Evolutionary conservation across 2,329 filamentous ascomycete genomes (phyloP), one percentile per base, ranked within the genome.

Genomic region (Aspergillus pseudotamarii): DNA sequence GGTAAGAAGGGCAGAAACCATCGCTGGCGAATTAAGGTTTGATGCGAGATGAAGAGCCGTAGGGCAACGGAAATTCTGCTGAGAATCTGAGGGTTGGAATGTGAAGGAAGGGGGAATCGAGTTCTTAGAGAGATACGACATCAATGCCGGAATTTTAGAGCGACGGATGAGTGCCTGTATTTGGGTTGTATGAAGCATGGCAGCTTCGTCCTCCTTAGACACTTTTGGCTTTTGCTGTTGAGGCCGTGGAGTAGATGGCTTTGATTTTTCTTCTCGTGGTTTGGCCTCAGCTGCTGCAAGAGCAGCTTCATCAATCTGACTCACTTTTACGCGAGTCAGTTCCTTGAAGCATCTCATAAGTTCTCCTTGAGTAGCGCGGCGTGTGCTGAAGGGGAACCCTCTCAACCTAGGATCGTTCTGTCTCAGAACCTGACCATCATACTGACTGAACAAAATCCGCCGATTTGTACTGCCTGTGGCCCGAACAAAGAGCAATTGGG

Each of bases 281-380:
- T 81, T 84, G 38, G 76, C 75, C 64, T 84, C 82, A 61, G 80
- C 79, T 12, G 81, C 81, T 36, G 86, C 79, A 8, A 89, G 76
- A 14, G 88, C 84, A 3, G 83, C 85, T 66, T 93, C 90, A 62
- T 92, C 86, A 32, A 98, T 86, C 65, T 91, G 90, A 56, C 88
- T 88, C 54, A 97, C 85, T 78, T 99, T 97, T 19, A 97, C 85
- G 19, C 95, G 85, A 0, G 95, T 99, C 36, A 99, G 85, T 80
- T 99, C 95, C 66, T 96, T 91, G 72, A 97, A 99, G 0, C 91
- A 91, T 45, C 94, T 88, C 91, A 98, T 95, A 0, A 99, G 88
- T 77, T 99, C 95, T 55, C 91, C 92, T 73, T 98, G 94, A 0
- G 95, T 99, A 0, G 95, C 93, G 62, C 95, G 85, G 14, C 93